These are phyloP conservation scores for Endocalyx cinctus DNA, from an alignment of 2,329 filamentous ascomycete species.

Conservation along the genomic window DNA sequence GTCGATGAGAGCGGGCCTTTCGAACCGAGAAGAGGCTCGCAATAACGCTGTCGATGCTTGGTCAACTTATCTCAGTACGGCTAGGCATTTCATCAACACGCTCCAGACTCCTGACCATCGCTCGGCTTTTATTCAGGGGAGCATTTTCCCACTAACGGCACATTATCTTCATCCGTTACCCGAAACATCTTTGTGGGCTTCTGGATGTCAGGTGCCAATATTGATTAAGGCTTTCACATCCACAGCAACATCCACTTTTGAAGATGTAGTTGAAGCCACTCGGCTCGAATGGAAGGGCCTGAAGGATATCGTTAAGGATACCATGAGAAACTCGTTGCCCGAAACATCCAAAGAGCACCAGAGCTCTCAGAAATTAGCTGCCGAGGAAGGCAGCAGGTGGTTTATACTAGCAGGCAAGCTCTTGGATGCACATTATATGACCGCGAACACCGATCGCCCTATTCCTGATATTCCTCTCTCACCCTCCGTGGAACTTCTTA, in stretches of 20 bases:
- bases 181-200: conserved; percentile 34
- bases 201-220: conserved; percentile 29
- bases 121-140: conserved; percentile 39
- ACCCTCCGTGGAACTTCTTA: conserved; percentile 30
- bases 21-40: conserved; percentile 68
- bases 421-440: conserved; percentile 29
- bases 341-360: conserved; percentile 76
- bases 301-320: conserved; percentile 56
- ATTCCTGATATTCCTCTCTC: conserved; percentile 24
- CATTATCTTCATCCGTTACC: conserved; percentile 47
- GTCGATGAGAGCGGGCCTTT: conserved; percentile 67
- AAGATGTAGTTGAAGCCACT: conserved; percentile 44
- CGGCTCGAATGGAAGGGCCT: conserved; percentile 58
- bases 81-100: conserved; percentile 46
- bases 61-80: conserved; percentile 66
- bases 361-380: conserved; percentile 65
- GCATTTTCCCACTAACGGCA: conserved; percentile 50
- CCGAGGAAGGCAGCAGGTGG: conserved; percentile 63
- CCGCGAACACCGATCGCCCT: conserved; percentile 13
- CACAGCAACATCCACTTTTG: conserved; percentile 34
- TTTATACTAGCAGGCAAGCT: conserved; percentile 53
- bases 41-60: conserved; percentile 66
- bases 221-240: conserved; percentile 45
- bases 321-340: conserved; percentile 70
- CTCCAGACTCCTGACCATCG: conserved; percentile 42